Base-by-base conservation (phyloP, 371 early-diverging fungal species). In the Circinella umbellata region DNA sequence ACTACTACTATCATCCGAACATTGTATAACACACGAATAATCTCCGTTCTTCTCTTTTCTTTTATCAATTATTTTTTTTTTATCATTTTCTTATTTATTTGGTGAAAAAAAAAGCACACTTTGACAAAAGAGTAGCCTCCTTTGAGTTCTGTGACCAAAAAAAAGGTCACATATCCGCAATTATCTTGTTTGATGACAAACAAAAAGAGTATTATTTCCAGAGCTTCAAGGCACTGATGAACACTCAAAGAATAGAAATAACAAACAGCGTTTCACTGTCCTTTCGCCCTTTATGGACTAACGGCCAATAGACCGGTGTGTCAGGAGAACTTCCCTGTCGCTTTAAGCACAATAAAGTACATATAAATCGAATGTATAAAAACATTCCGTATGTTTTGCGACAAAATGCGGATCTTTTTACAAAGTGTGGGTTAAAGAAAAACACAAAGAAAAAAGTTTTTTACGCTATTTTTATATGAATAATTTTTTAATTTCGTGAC, bases 291-390 rank as follows among this genome's bases (percentile, higher is more conserved):
- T 67, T 67, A 59, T 36, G 38, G 55, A 59, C 59, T 49, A 35
- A 35, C 57, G 67, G 53, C 60, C 67, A 67, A 67, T 39, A 67
- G 67, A 61, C 61, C 67, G 36, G 67, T 67, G 34, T 59, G 67
- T 67, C 67, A 67, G 67, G 53, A 53, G 67, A 67, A 67, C 67
- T 67, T 67, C 67, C 67, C 67, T 60, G 49, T 67, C 67, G 67
- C 67, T 59, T 59, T 67, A 9, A 53, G 48, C 53, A n/a, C 36
- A n/a, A 51, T 51, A 51, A 5, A 17, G 8, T 13, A 48, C 49
- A 64, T 20, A 27, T 47, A 17, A 20, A 20, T 2, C 13, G 63
- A 63, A 63, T 63, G 47, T 27, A 17, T n/a, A 34, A 67, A 36
- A 42, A 47, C 67, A 67, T 60, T 20, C 67, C 67, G 67, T 67